Evolutionary conservation across 2,329 filamentous ascomycete genomes (phyloP).

Genomic region (Neopestalotiopsis sp.): DNA sequence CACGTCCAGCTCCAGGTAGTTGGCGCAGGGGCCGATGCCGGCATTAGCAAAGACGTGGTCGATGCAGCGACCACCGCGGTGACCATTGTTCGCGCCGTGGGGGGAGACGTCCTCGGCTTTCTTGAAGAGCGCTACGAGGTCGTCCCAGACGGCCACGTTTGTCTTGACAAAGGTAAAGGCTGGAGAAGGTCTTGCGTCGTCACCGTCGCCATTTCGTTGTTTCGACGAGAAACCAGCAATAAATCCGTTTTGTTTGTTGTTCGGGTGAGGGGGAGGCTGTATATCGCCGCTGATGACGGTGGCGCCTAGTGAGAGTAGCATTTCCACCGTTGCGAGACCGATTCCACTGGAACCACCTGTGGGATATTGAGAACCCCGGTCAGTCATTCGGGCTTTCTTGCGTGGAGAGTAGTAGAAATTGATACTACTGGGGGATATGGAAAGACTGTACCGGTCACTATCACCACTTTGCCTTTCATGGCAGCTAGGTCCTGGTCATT

Average conservation of each 20-base stretch:
- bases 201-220: too few species aligned
- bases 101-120: constrained; percentile 51
- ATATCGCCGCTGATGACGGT: constrained; percentile 61
- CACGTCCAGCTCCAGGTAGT: constrained; percentile 41
- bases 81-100: constrained; percentile 27
- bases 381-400: not conserved
- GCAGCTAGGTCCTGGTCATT: constrained; percentile 46
- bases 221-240: too few species aligned
- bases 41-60: constrained; percentile 78
- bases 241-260: not conserved
- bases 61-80: constrained; percentile 69
- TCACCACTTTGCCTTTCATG: constrained; percentile 54
- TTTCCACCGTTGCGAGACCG: constrained; percentile 58
- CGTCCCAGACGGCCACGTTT: constrained; percentile 57
- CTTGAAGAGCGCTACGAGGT: constrained; percentile 57
- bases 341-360: constrained; percentile 66
- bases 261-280: constrained; percentile 42
- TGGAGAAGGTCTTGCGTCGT: not conserved
- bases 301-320: constrained; percentile 58
- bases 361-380: not conserved
- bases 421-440: not conserved
- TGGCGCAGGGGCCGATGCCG: constrained; percentile 48
- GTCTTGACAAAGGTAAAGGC: constrained; percentile 48
- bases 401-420: not conserved
- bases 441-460: constrained; percentile 53